Evolutionary conservation across 139 green algal genomes (phyloP).

Genomic region (Closterium sp.): DNA sequence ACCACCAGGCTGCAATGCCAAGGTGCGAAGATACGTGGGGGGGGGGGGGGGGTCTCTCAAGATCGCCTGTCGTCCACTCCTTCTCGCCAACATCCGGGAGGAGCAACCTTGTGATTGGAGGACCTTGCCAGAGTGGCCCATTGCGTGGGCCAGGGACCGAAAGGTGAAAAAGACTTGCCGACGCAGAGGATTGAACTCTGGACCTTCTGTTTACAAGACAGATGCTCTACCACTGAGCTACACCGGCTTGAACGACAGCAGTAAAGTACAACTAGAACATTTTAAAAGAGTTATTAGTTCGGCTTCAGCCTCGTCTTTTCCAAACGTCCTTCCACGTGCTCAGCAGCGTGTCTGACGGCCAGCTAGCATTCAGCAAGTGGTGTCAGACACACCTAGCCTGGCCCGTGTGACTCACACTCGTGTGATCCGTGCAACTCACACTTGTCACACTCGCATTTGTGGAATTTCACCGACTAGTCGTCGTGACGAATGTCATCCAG

Average conservation of each 20-base stretch:
- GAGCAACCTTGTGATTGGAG: background rate
- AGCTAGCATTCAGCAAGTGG: too few species aligned
- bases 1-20: too few species aligned
- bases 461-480: too few species aligned
- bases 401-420: too few species aligned
- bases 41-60: too few species aligned
- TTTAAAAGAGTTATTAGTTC: too few species aligned
- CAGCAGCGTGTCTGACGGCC: background rate
- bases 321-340: background rate
- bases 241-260: background rate
- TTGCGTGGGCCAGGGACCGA: background rate
- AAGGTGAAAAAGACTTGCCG: background rate
- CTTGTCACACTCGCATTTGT: too few species aligned
- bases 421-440: too few species aligned
- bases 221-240: background rate
- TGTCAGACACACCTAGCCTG: too few species aligned
- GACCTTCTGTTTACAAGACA: background rate
- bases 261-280: too few species aligned
- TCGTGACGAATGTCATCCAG: too few species aligned
- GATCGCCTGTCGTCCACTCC: background rate
- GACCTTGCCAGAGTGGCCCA: background rate
- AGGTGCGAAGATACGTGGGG: too few species aligned
- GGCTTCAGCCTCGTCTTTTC: background rate
- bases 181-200: background rate
- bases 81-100: background rate